A percentile compares a stretch with the other conserved stretches of the same genome.
These are phyloP conservation scores for Penicillium polonicum DNA, from an alignment of 2,329 filamentous ascomycete species.

Conservation along the genomic window DNA sequence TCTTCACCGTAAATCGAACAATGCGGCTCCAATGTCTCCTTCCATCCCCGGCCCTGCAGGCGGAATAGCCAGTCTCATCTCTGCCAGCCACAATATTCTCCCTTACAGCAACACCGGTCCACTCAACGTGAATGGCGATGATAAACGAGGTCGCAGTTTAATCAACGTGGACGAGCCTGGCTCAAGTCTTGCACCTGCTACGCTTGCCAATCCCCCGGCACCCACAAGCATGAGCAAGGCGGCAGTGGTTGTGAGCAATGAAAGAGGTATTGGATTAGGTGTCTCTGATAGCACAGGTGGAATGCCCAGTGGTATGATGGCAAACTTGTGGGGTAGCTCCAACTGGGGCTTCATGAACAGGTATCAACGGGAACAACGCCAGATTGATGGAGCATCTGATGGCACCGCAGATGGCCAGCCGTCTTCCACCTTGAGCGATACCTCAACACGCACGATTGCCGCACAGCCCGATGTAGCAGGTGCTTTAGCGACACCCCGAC, in stretches of 20 bases:
- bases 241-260: constrained; percentile 76
- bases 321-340: constrained; percentile 89
- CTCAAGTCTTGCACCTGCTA: constrained; percentile 74
- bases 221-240: constrained; percentile 83
- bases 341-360: constrained; percentile 72
- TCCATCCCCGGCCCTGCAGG: constrained; percentile 49
- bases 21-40: constrained; percentile 53
- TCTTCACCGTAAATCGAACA: constrained; percentile 72
- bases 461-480: constrained; percentile 23
- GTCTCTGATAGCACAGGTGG: constrained; percentile 61
- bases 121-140: constrained; percentile 38
- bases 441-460: constrained; percentile 22
- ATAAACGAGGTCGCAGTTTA: constrained; percentile 34
- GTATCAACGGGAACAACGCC: constrained; percentile 55
- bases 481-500: constrained; percentile 22
- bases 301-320: constrained; percentile 81
- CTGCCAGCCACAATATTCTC: constrained; percentile 75
- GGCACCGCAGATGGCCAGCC: constrained; percentile 16
- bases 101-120: constrained; percentile 58
- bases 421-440: constrained; percentile 28
- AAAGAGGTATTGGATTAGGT: constrained; percentile 67
- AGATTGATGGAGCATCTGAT: constrained; percentile 30
- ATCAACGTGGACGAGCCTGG: constrained; percentile 48
- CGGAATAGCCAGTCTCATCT: constrained; percentile 82
- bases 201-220: constrained; percentile 77